Evolutionary conservation across 75 land plant species (phyloP), one percentile per base, ranked within the genome.

Genomic region (Selaginella tamariscina): DNA sequence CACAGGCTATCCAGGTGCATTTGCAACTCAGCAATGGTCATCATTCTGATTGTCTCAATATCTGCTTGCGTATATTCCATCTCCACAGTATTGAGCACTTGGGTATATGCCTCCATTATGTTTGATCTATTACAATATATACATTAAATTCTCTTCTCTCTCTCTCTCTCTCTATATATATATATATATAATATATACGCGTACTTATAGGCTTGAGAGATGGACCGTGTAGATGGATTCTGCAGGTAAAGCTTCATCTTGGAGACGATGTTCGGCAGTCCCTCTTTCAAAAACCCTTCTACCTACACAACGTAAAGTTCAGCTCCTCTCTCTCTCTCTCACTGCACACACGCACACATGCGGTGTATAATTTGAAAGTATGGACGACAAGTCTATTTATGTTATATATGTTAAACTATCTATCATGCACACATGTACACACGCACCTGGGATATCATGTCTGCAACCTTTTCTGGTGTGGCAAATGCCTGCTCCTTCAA

Each of bases 401-500:
- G n/a, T n/a, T n/a, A n/a, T n/a, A n/a, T n/a, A n/a, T n/a, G n/a
- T n/a, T n/a, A 70, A 18, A 68, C 31, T 27, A 2, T 29, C 24
- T 24, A 29, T 29, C 21, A 24, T 54, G 30, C 49, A 13, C 26
- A 29, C 39, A 67, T 33, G 22, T 15, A 20, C 18, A 66, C 59
- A 8, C 32, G 27, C 13, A 76, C 99, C 86, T 85, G 90, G 30
- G 82, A 74, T 60, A 88, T 83, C 72, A 95, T 79, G 74, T 95
- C 92, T 56, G 87, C 84, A 39, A 90, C 84, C 81, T 91, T 95
- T 0, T 90, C 96, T 30, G 99, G 92, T 2, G 85, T 75, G 65
- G 99, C 93, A 83, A 88, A 95, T 64, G 99, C 99, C 65, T 95
- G 99, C 56, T 77, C 80, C 59, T 80, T 88, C 20, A 95, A 80